phyloP scores from a whole-genome alignment of 2,329 filamentous ascomycete species.

The Beauveria bassiana region DNA sequence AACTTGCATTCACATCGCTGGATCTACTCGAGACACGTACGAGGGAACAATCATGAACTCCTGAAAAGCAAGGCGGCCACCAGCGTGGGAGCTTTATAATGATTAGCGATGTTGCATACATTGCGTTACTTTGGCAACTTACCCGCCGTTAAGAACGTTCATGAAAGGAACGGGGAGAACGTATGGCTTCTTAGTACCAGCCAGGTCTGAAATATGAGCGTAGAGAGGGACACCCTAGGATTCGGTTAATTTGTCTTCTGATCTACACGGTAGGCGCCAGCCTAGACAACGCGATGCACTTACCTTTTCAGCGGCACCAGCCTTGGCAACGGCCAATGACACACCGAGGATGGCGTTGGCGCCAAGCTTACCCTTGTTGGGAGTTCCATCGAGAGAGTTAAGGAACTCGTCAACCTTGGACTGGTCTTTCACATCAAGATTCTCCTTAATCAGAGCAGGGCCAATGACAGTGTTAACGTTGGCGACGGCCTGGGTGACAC shows the following conservation, averaged over 20 bases:
- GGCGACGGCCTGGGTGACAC: slow-evolving; percentile 75
- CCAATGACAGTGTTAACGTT: slow-evolving; percentile 80
- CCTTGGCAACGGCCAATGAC: slow-evolving; percentile 77
- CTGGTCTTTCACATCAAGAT: slow-evolving; percentile 81
- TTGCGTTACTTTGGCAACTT: slow-evolving; percentile 18
- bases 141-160: slow-evolving; percentile 81
- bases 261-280: background rate
- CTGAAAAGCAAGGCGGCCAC: slow-evolving; percentile 91
- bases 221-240: slow-evolving; percentile 69
- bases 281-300: slow-evolving; percentile 10
- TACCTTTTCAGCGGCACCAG: slow-evolving; percentile 79
- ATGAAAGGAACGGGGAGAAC: slow-evolving; percentile 87
- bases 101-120: slow-evolving; percentile 15
- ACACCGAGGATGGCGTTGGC: slow-evolving; percentile 87
- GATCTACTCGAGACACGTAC: slow-evolving; percentile 37
- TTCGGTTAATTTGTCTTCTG: slow-evolving; percentile 12
- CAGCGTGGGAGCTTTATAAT: slow-evolving; percentile 71
- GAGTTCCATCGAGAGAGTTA: slow-evolving; percentile 73
- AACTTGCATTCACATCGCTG: slow-evolving; percentile 11
- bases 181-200: slow-evolving; percentile 85
- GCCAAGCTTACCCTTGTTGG: slow-evolving; percentile 82
- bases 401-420: slow-evolving; percentile 77
- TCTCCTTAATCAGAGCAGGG: slow-evolving; percentile 74
- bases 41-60: slow-evolving; percentile 93
- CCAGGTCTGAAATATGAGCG: slow-evolving; percentile 78